Conservation (phyloP, 2,329 filamentous ascomycete species). For the Emergomyces orientalis region DNA sequence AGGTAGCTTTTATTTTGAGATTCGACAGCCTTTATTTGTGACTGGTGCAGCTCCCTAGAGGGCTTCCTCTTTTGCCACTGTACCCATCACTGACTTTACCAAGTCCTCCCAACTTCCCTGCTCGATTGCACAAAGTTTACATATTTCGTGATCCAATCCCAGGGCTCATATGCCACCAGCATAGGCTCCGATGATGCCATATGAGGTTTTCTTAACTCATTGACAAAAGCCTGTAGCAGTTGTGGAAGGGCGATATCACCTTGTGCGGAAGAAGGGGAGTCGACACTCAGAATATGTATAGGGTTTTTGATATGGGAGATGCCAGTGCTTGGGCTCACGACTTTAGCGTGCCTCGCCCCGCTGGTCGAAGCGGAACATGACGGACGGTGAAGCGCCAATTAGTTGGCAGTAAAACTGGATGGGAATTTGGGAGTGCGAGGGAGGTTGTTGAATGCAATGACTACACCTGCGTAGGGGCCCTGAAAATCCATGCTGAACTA, state of each 20-base stretch:
- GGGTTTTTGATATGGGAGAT: constrained; percentile 8
- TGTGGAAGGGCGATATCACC: neutral
- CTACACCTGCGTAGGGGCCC: too few relatives aligned
- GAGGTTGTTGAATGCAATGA: constrained; percentile 13
- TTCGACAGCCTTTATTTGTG: too few relatives aligned
- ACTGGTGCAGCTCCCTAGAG: neutral
- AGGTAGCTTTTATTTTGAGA: neutral
- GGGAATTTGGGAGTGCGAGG: constrained; percentile 10
- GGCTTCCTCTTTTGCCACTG: neutral
- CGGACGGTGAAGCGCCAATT: constrained; percentile 15
- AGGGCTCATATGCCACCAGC: neutral
- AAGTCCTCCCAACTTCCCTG: neutral
- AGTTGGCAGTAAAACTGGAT: constrained; percentile 9
- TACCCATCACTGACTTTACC: neutral
- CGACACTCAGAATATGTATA: too few relatives aligned
- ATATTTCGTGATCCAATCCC: neutral
- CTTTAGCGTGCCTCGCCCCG: too few relatives aligned
- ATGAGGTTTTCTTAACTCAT: neutral
- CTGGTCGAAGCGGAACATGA: constrained; percentile 14
- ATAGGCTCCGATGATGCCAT: neutral
- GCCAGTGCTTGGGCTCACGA: constrained; percentile 9
- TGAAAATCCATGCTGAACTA: neutral
- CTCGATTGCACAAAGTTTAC: too few relatives aligned
- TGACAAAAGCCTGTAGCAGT: neutral
- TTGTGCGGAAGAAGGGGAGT: neutral